Base-by-base conservation (phyloP, 2,329 filamentous ascomycete genomes). In the Xylaria sp. region DNA sequence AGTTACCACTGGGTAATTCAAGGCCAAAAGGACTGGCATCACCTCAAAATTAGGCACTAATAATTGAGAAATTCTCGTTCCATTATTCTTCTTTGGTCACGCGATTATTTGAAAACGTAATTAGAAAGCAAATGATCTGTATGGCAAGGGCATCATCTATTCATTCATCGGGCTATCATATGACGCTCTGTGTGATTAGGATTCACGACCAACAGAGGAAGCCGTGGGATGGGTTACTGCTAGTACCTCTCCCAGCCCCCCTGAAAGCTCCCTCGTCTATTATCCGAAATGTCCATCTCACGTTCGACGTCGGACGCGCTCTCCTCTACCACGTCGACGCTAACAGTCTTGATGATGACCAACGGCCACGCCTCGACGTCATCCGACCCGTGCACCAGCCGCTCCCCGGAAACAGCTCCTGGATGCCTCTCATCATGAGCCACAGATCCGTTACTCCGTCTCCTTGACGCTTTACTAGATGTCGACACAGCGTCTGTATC, bases 261-360 rank as follows among this genome's bases (percentile, higher is more conserved):
- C 39, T 58, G 55, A 13, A 44, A 42, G 39, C 51, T 55, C 2
- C 18, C 41, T 7, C 53, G 45, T 13, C 52, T 45, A 40, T 39
- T 46, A 7, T 56, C 43, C 16, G 50, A 47, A 6, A 50, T 52
- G 20, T 58, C 46, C 19, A 54, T 37, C 2, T 50, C 59, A 22
- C 55, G 54, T 8, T 62, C 54, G 13, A 66, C 22, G 20, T 69
- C 61, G 17, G 63, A 52, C 39, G 66, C 67, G 39, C 66, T 62
- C 60, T 73, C 71, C 53, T 72, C 65, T 4, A 68, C 57, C 2
- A 73, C 68, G 56, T 73, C 66, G 11, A 74, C 68, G 39, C 69
- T 71, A 20, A 74, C 71, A 2, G 71, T 72, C 63, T 74, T 74
- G 59, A 73, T 72, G 53, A 74, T 74, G 17, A 71, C 69, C 18